These are phyloP conservation scores for Panicum miliaceum DNA, from an alignment of 176 grass and related monocot genomes.

Conservation along the genomic window DNA sequence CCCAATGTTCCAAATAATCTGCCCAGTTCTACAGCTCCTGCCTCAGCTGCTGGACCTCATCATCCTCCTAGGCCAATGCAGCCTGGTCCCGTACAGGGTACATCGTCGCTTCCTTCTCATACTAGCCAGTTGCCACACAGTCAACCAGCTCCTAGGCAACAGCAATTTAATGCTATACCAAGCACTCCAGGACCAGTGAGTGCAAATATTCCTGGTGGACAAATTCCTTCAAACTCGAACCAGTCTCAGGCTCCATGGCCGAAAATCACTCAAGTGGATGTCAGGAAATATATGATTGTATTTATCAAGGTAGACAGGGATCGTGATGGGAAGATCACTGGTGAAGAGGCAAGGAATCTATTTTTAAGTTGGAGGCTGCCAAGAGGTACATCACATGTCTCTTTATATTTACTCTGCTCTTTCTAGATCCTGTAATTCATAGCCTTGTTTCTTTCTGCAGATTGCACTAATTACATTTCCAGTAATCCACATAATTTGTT, in stretches of 20 bases:
- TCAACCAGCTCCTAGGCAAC: conserved; percentile 52
- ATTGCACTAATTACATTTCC: neutral
- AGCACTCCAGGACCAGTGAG: conserved; percentile 40
- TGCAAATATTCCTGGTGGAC: conserved; percentile 55
- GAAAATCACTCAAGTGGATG: conserved; percentile 87
- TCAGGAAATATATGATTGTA: conserved; percentile 86
- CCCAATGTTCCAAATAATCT: conserved; percentile 48
- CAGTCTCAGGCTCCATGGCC: conserved; percentile 75
- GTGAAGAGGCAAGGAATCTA: conserved; percentile 93
- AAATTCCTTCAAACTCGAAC: conserved; percentile 50
- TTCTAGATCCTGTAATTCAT: conserved; percentile 16
- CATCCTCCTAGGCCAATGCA: conserved; percentile 56
- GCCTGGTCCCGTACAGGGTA: conserved; percentile 47
- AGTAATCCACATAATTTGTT: conserved; percentile 37
- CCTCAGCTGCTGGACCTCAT: conserved; percentile 49
- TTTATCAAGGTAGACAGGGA: conserved; percentile 98
- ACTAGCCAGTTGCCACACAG: conserved; percentile 48
- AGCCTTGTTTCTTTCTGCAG: conserved; percentile 27
- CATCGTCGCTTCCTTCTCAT: conserved; percentile 46
- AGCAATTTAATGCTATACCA: conserved; percentile 51
- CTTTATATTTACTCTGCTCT: conserved; percentile 18
- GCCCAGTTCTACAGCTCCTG: conserved; percentile 43
- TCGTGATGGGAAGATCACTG: conserved; percentile 96
- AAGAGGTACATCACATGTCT: conserved; percentile 67
- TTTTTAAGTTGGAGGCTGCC: conserved; percentile 98